phyloP scores from a whole-genome alignment of 129 eudicot species.

The Erigeron canadensis region DNA sequence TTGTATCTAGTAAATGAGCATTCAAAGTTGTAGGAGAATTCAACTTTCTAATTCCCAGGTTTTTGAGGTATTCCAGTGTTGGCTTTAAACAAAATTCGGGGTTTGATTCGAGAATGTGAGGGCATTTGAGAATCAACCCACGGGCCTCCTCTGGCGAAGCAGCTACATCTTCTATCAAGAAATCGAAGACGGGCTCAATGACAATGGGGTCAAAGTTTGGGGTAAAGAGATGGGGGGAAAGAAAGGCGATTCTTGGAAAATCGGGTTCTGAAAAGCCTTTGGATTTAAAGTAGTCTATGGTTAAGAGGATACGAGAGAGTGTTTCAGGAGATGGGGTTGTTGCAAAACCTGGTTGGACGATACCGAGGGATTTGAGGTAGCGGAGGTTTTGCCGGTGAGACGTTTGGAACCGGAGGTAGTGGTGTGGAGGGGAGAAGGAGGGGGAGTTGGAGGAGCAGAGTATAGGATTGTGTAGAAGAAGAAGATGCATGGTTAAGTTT shows the following conservation, averaged over 20 bases:
- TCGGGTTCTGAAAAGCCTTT: conserved; percentile 50
- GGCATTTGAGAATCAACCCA: conserved; percentile 44
- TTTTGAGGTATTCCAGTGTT: conserved; percentile 2
- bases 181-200: conserved; percentile 44
- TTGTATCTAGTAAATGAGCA: conserved; percentile 56
- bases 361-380: conserved; percentile 54
- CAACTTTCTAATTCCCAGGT: not conserved
- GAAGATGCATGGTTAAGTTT: conserved; percentile 21
- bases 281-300: conserved; percentile 51
- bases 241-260: conserved; percentile 29
- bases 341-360: conserved; percentile 29
- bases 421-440: conserved; percentile 21
- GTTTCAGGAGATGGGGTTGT: conserved; percentile 38
- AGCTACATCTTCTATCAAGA: conserved; percentile 36
- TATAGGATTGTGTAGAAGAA: conserved; percentile 6
- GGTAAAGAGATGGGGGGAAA: not conserved
- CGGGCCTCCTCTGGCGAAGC: conserved; percentile 44
- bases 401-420: conserved; percentile 44
- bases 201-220: not conserved
- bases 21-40: conserved; percentile 38
- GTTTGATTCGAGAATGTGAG: conserved; percentile 46
- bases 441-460: conserved; percentile 24
- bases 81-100: conserved; percentile 41
- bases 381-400: conserved; percentile 45
- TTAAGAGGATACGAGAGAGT: conserved; percentile 46